Evolutionary conservation across 2,329 filamentous ascomycete genomes (phyloP), one percentile per base, ranked within the genome.

Genomic region (Aspergillaceae sp.): DNA sequence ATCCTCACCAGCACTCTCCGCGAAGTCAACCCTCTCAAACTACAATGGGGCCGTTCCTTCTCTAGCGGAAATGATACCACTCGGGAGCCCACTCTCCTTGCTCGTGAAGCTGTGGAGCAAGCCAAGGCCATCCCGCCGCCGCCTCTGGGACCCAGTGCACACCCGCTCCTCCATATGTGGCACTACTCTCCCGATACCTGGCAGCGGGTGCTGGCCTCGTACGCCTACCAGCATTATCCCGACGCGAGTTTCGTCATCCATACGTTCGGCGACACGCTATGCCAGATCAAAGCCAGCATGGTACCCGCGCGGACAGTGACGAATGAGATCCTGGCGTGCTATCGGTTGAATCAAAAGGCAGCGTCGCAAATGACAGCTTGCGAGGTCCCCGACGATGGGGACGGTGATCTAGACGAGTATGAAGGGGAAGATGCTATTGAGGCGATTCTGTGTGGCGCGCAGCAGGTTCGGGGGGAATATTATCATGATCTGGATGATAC

Each of bases 201-300:
- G 62, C 51, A 53, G 5, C 51, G 52, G 3, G 33, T 73, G 4
- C 51, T 70, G 36, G 70, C 71, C 2, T 71, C 69, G 1, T 66
- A 58, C 29, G 52, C 61, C 1, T 69, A 73, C 48, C 44, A 51
- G 8, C 48, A 44, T 36, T 40, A 48, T 26, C 55, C 52, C 8
- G 45, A 43, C 1, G 55, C 53, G 2, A 54, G 47, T 4, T 62
- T 65, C 42, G 53, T 54, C 4, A 53, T 64, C 7, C 61, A 63
- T 33, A 62, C 63, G 1, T 63, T 64, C 35, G 62, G 64, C 0
- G 65, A 67, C 29, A 48, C 46, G 5, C 50, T 67, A 3, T 67
- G 65, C 36, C 53, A 59, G 30, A 59, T 66, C 9, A 67, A 67
- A 45, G 52, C 58, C 1, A 55, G 48, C 5, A 52, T 42, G 5